Evolutionary conservation across 345 rosid species (phyloP).

Genomic region (Citrus sp.): DNA sequence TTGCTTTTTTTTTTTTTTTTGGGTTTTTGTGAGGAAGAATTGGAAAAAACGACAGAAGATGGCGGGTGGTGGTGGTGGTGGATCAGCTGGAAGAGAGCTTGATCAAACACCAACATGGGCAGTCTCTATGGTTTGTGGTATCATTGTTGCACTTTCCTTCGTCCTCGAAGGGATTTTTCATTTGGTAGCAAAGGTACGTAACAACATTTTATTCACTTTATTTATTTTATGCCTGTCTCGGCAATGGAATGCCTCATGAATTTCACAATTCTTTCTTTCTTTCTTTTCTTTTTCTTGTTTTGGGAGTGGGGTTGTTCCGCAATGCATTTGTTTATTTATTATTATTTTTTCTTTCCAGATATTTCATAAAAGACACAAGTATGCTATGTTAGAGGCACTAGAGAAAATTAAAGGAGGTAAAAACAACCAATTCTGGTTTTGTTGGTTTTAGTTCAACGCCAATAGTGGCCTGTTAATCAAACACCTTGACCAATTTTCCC

Average conservation of each 20-base stretch:
- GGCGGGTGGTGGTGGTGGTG: slow-evolving; percentile 45
- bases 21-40: neutral
- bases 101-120: slow-evolving; percentile 99
- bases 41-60: slow-evolving; percentile 15
- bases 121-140: slow-evolving; percentile 67
- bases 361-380: slow-evolving; percentile 48
- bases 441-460: neutral
- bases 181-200: slow-evolving; percentile 42
- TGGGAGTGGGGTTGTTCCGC: neutral
- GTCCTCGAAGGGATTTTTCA: slow-evolving; percentile 65
- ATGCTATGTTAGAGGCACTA: slow-evolving; percentile 78
- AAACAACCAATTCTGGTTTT: neutral
- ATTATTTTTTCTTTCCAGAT: slow-evolving; percentile 24
- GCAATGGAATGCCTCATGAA: neutral
- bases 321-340: neutral
- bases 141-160: slow-evolving; percentile 67
- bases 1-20: neutral
- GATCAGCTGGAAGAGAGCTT: slow-evolving; percentile 50
- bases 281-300: too few relatives aligned
- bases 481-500: neutral
- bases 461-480: neutral
- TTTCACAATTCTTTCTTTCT: neutral
- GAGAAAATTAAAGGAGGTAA: slow-evolving; percentile 79
- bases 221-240: neutral
- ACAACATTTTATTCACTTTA: neutral